Evolutionary conservation across 257 asterid genomes (phyloP).

Genomic region (Gynochthodes officinalis): DNA sequence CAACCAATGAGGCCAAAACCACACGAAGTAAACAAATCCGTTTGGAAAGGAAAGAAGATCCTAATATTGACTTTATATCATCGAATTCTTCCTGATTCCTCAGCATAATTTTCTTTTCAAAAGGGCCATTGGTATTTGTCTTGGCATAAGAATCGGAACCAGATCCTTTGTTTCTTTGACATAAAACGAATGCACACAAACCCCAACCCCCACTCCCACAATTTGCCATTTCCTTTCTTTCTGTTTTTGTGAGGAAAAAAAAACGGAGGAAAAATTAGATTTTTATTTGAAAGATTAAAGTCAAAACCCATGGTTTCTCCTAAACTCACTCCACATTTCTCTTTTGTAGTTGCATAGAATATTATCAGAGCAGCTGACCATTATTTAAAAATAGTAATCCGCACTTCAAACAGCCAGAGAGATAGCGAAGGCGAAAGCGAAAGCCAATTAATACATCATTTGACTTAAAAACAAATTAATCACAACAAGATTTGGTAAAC

Average conservation of each 20-base stretch:
- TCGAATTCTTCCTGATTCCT: background rate
- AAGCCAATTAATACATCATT: conserved; percentile 37
- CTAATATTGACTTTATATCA: too few relatives aligned
- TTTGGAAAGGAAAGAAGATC: background rate
- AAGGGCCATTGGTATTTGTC: background rate
- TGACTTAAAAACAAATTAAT: conserved; percentile 29
- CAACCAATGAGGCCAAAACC: too few relatives aligned
- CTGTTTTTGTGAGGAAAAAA: too few relatives aligned
- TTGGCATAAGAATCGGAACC: too few relatives aligned
- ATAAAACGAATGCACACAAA: too few relatives aligned
- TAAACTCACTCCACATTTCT: conserved; percentile 2
- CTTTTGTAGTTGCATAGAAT: background rate
- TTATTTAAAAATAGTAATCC: conserved; percentile 9
- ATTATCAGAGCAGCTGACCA: conserved; percentile 27
- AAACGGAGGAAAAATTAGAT: background rate
- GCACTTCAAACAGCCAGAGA: conserved; percentile 27
- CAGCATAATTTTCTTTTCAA: background rate
- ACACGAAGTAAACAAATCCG: too few relatives aligned
- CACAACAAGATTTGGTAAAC: too few relatives aligned
- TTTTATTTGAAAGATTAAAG: background rate
- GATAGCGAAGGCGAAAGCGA: conserved; percentile 43
- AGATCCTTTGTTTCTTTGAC: too few relatives aligned
- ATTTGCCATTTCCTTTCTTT: too few relatives aligned
- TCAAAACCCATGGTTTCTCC: background rate
- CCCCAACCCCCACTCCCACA: too few relatives aligned